A percentile compares a stretch with the other conserved stretches of the same genome.
Evolutionary conservation across 140 eudicot genomes (phyloP).

Genomic region (Oenanthe javanica): DNA sequence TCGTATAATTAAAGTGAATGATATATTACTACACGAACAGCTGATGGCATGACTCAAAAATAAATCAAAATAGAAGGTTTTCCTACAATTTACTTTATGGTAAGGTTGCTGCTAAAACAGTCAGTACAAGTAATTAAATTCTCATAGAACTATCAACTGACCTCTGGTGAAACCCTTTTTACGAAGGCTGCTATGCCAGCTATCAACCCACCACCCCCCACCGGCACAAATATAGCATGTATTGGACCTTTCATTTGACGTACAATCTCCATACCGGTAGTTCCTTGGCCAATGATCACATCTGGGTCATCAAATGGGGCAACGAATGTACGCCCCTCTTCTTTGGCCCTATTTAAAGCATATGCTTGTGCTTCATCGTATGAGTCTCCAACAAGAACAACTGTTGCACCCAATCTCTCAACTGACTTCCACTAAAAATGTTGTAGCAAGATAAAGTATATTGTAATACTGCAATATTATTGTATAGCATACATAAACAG

Average conservation of each 20-base stretch:
- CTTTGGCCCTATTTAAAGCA: constrained; percentile 57
- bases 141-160: not conserved
- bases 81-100: not conserved
- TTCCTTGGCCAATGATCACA: constrained; percentile 72
- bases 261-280: constrained; percentile 73
- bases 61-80: not conserved
- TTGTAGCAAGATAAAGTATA: not conserved
- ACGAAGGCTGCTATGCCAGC: constrained; percentile 87
- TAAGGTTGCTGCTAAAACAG: not conserved
- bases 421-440: constrained; percentile 69
- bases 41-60: not conserved
- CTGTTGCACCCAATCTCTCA: constrained; percentile 75
- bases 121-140: not conserved
- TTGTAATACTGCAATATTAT: not conserved
- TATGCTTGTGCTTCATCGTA: constrained; percentile 92
- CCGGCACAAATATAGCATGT: constrained; percentile 84
- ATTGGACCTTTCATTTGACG: constrained; percentile 63
- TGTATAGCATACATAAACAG: not conserved
- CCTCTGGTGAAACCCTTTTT: constrained; percentile 64
- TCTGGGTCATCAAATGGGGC: constrained; percentile 87
- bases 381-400: constrained; percentile 82
- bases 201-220: constrained; percentile 85
- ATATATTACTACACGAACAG: constrained; percentile 1
- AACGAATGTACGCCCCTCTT: constrained; percentile 69
- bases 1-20: not conserved